A percentile compares a stretch with the other conserved stretches of the same genome.
phyloP scores from a whole-genome alignment of 2,329 filamentous ascomycete species.

The Aspergillus sp. region DNA sequence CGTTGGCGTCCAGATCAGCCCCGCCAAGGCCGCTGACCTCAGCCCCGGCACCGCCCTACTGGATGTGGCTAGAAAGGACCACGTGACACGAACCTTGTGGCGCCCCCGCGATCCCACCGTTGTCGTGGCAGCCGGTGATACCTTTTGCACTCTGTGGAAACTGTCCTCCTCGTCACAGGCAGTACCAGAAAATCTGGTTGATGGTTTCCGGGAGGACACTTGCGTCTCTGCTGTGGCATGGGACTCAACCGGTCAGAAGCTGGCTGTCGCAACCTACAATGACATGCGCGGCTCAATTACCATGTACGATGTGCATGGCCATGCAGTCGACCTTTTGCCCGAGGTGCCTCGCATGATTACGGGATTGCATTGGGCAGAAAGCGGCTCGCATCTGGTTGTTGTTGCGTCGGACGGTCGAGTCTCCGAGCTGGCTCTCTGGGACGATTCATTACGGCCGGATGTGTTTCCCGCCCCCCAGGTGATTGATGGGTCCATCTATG shows the following conservation, averaged over 20 bases:
- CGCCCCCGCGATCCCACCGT: conserved; percentile 38
- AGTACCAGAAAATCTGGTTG: conserved; percentile 30
- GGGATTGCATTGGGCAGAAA: conserved; percentile 36
- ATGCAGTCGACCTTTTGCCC: conserved; percentile 39
- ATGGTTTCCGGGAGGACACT: conserved; percentile 24
- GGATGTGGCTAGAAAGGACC: conserved; percentile 27
- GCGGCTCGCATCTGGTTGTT: conserved; percentile 34
- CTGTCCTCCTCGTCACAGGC: conserved; percentile 24
- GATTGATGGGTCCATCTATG: conserved; percentile 35
- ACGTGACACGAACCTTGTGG: conserved; percentile 40
- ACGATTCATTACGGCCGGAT: conserved; percentile 31
- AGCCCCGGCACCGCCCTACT: conserved; percentile 39
- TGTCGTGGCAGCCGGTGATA: conserved; percentile 37
- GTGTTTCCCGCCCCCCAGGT: conserved; percentile 30
- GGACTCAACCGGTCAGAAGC: conserved; percentile 38
- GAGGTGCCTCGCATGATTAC: conserved; percentile 40
- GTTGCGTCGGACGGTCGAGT: conserved; percentile 37
- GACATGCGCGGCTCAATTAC: conserved; percentile 38
- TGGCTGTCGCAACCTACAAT: conserved; percentile 42
- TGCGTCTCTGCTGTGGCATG: conserved; percentile 42
- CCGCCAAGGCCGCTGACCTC: conserved; percentile 44
- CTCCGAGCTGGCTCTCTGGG: conserved; percentile 40
- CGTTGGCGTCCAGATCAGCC: conserved; percentile 41
- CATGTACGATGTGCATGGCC: conserved; percentile 39
- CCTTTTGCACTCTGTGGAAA: conserved; percentile 42